Percentiles rank a stretch among this genome's conserved stretches.
Conservation (phyloP, 2,329 filamentous ascomycete genomes). For the Penicillium sp. region DNA sequence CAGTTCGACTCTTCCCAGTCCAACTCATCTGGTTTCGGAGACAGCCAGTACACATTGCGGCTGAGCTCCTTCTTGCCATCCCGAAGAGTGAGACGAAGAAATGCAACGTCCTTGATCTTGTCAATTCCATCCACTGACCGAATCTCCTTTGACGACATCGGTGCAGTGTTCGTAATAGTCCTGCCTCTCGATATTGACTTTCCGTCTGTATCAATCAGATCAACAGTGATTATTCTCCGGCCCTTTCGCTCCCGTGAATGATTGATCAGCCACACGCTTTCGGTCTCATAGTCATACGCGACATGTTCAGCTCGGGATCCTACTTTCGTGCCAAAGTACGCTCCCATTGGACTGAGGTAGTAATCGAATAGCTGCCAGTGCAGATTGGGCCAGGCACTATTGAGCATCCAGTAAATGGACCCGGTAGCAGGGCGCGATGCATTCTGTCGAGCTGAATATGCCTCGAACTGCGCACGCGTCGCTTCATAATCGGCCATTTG, state of each 20-base stretch:
- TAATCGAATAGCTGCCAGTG: conserved; percentile 63
- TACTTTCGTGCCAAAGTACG: conserved; percentile 56
- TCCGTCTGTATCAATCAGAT: conserved; percentile 49
- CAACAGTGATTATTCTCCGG: conserved; percentile 42
- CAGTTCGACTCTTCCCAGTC: conserved; percentile 55
- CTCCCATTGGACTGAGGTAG: conserved; percentile 53
- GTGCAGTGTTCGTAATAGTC: conserved; percentile 34
- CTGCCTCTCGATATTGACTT: conserved; percentile 35
- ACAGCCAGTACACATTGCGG: conserved; percentile 58
- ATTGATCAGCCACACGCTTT: conserved; percentile 50
- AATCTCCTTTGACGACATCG: conserved; percentile 44
- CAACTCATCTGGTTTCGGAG: conserved; percentile 44
- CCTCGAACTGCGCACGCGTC: conserved; percentile 55
- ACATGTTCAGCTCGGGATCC: conserved; percentile 50
- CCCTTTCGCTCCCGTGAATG: conserved; percentile 42
- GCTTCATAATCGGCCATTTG: conserved; percentile 62
- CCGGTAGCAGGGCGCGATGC: conserved; percentile 52
- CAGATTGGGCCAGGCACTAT: conserved; percentile 58
- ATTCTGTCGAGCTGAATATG: conserved; percentile 49
- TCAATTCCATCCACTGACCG: conserved; percentile 28
- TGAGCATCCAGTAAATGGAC: conserved; percentile 62
- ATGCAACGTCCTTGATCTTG: conserved; percentile 41
- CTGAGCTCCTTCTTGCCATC: conserved; percentile 40
- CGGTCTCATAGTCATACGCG: conserved; percentile 49
- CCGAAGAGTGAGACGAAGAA: conserved; percentile 48